Base-by-base conservation (phyloP, 2,329 filamentous ascomycete species). In the Trichocomaceae sp. region DNA sequence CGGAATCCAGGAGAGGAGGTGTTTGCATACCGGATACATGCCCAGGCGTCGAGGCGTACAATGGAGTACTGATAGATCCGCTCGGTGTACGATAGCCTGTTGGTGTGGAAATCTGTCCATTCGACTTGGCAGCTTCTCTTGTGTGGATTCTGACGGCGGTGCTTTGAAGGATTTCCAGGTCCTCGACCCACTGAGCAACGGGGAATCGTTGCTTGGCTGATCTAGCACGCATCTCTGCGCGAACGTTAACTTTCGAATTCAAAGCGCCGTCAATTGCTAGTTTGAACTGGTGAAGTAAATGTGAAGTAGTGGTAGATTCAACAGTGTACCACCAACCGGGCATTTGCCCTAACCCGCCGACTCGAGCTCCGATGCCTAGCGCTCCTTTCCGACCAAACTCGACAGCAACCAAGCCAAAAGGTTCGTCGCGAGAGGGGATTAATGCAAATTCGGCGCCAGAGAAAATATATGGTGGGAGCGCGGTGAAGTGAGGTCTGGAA, bases 301-400 rank as follows among this genome's bases (percentile, higher is more conserved):
- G 83, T 44, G 77, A 77, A 0, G 83, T 83, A 1, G 81, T 81
- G 5, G 78, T 83, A 0, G 82, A 84, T 65, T 86, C 84, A 54
- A 86, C 80, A 0, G 83, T 85, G 66, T 81, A 86, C 83, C 83
- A 86, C 79, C 83, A 86, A 22, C 84, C 84, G 19, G 84, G 84
- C 83, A 86, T 86, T 63, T 84, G 81, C n/a, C 83, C 83, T 20
- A 86, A 75, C 53, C 83, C 84, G 60, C 83, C 83, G 37, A 86
- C 84, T 52, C 83, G 76, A 37, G 83, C 81, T 46, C 83, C 84
- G 54, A 86, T 82, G 61, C 83, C 83, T 44, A 86, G 75, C 19
- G 83, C 84, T 61, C 83, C 84, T 66, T 86, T 86, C 22, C 84
- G 76, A 55, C 83, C 83, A 60, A 86, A 86, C 62, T 86, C 83